Percentiles rank a stretch among this genome's conserved stretches.
These are phyloP conservation scores for Pythium pyrilobum DNA, from an alignment of 352 stramenopile genomes.

Conservation along the genomic window DNA sequence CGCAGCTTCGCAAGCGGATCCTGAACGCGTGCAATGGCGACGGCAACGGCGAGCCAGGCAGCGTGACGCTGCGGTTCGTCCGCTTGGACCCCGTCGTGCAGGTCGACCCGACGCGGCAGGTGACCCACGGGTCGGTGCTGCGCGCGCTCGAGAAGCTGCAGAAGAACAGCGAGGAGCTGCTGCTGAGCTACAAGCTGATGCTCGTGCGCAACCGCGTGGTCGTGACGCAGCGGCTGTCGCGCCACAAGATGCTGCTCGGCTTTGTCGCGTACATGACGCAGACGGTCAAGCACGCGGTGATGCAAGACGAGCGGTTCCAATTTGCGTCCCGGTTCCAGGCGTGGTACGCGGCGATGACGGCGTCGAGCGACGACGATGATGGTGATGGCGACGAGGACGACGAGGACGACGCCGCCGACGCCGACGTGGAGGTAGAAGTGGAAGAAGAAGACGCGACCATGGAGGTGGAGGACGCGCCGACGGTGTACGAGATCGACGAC, in stretches of 20 bases:
- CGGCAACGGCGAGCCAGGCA: slow-evolving; percentile 15
- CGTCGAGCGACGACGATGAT: slow-evolving; percentile 2
- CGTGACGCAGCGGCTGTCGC: slow-evolving; percentile 39
- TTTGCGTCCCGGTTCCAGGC: slow-evolving; percentile 46
- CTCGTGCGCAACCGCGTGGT: slow-evolving; percentile 31
- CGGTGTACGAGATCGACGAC: slow-evolving; percentile 10
- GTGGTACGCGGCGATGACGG: slow-evolving; percentile 30
- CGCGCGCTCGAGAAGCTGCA: slow-evolving; percentile 39
- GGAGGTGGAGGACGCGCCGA: slow-evolving; percentile 14
- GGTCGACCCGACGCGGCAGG: slow-evolving; percentile 28
- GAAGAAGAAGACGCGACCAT: slow-evolving; percentile 14
- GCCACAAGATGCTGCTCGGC: slow-evolving; percentile 58
- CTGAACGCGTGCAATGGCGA: slow-evolving; percentile 7
- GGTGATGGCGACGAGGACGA: background rate
- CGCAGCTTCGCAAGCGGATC: slow-evolving; percentile 42
- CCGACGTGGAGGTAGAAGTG: slow-evolving; percentile 10
- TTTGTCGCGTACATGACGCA: slow-evolving; percentile 32
- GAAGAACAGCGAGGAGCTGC: slow-evolving; percentile 24
- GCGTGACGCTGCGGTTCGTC: slow-evolving; percentile 54
- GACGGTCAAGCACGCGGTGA: slow-evolving; percentile 19
- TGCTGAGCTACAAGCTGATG: slow-evolving; percentile 34
- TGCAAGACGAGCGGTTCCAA: slow-evolving; percentile 38
- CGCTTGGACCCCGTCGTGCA: slow-evolving; percentile 34
- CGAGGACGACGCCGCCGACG: background rate
- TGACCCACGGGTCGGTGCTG: slow-evolving; percentile 45